phyloP scores from a whole-genome alignment of 2,329 filamentous ascomycete species.

The Alternaria triticimaculans region DNA sequence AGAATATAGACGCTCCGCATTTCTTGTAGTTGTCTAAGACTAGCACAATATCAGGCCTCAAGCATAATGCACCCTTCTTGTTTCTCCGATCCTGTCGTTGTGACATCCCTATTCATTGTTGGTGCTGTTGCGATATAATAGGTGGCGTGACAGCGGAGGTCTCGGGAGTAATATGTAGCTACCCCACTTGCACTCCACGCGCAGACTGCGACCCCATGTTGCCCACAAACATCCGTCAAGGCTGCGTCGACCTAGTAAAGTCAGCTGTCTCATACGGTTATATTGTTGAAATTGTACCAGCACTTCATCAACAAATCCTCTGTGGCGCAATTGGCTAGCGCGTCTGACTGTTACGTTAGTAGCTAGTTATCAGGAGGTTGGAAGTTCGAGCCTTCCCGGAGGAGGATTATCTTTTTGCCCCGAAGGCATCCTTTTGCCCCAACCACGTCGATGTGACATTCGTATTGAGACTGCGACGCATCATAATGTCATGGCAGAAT shows the following conservation, averaged over 20 bases:
- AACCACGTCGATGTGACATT: neutral
- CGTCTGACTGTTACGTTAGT: slow-evolving; percentile 64
- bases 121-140: rapidly evolving
- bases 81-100: too few relatives aligned
- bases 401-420: slow-evolving; percentile 19
- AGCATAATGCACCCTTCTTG: rapidly evolving
- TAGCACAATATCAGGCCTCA: rapidly evolving
- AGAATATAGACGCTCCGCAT: neutral
- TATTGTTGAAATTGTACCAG: too few relatives aligned
- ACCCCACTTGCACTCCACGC: neutral
- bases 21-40: rapidly evolving
- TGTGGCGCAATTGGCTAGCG: slow-evolving; percentile 62
- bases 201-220: neutral
- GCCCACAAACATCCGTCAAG: too few relatives aligned
- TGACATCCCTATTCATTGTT: too few relatives aligned
- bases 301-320: slow-evolving; percentile 24
- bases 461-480: neutral
- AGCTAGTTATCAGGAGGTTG: slow-evolving; percentile 26
- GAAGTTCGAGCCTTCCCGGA: slow-evolving; percentile 36
- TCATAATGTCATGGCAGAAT: too few relatives aligned
- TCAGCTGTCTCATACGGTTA: too few relatives aligned
- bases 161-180: too few relatives aligned
- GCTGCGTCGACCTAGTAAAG: too few relatives aligned
- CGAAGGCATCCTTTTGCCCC: rapidly evolving
- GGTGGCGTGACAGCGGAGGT: neutral